Evolutionary conservation across 805 yeast genomes (phyloP), one percentile per base, ranked within the genome.

Genomic region (Hanseniaspora taiwanica): DNA sequence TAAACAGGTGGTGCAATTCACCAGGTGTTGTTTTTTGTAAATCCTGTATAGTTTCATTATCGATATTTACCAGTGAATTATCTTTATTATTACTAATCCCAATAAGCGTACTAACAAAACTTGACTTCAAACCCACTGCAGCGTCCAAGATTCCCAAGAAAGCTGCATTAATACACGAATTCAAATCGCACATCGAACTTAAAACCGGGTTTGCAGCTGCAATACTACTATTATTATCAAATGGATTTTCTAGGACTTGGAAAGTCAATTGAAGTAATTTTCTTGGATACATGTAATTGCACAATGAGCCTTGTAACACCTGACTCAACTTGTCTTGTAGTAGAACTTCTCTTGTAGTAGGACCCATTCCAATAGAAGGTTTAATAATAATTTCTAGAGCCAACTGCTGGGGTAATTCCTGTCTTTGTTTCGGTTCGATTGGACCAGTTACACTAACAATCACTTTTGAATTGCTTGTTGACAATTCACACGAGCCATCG

Each of bases 361-460:
- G 70, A 9, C 44, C 44, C 2, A 79, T 69, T 1, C 96, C 97
- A 12, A 66, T 62, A 18, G 80, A 74, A 1, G 97, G 96, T 31
- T 86, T 66, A 2, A 87, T 76, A 17, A 75, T 71, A 6, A 91
- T 70, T 56, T 86, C 96, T 14, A 91, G 56, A 14, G 83, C 76
- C 13, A 89, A 79, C 35, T 69, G 65, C 13, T 81, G 78, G 9
- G 96, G 95, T 25, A 78, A 58, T 55, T 89, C 97, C 54, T 86
- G 94, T 49, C 89, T 72, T 12, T 74, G 60, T 55, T 78, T 80
- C 9, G 84, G 78, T 52, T 89, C 96, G 23, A 89, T 71, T 0
- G 98, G 98, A 0, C 98, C 98, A 1, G 87, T 72, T 1, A 89
- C 87, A 0, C 95, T 76, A 34, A 79, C 74, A 2, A 87, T 60